Evolutionary conservation across 1,139 yeast species (phyloP).

Genomic region (Suhomyces ambrosiae): DNA sequence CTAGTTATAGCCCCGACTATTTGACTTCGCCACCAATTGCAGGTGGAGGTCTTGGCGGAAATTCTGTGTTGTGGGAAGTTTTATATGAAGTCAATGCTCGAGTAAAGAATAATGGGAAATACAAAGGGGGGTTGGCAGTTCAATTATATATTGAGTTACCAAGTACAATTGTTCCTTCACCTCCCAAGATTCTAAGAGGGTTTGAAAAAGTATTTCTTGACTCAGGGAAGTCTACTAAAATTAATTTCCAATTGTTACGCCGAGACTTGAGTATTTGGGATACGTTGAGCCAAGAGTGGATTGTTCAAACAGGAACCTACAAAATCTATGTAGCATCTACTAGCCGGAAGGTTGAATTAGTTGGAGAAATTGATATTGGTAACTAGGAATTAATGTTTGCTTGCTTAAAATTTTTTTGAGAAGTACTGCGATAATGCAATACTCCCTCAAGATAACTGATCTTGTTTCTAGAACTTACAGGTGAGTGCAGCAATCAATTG

Average conservation of each 20-base stretch:
- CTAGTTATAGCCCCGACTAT: constrained; percentile 49
- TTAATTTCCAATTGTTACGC: constrained; percentile 50
- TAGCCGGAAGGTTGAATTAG: constrained; percentile 53
- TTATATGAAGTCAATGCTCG: constrained; percentile 52
- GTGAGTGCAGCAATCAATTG: background rate
- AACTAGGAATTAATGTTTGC: constrained; percentile 18
- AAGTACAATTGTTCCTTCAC: constrained; percentile 41
- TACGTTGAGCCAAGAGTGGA: constrained; percentile 59
- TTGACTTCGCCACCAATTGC: constrained; percentile 43
- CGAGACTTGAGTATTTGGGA: constrained; percentile 67
- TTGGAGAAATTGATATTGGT: constrained; percentile 50
- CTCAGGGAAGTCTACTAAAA: constrained; percentile 42
- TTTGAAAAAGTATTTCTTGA: constrained; percentile 56
- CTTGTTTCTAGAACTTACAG: too few species aligned
- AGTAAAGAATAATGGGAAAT: constrained; percentile 53
- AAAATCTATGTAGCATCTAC: constrained; percentile 55
- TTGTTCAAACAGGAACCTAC: constrained; percentile 60
- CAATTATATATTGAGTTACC: constrained; percentile 64
- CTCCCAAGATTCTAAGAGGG: constrained; percentile 58
- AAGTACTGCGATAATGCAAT: too few species aligned
- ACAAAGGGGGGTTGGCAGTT: constrained; percentile 54
- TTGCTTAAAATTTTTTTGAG: background rate
- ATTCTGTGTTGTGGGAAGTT: constrained; percentile 46
- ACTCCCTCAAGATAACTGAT: too few species aligned
- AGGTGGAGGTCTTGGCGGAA: constrained; percentile 63